phyloP scores from a whole-genome alignment of 257 asterid genomes.

The Linderniella brevidens region DNA sequence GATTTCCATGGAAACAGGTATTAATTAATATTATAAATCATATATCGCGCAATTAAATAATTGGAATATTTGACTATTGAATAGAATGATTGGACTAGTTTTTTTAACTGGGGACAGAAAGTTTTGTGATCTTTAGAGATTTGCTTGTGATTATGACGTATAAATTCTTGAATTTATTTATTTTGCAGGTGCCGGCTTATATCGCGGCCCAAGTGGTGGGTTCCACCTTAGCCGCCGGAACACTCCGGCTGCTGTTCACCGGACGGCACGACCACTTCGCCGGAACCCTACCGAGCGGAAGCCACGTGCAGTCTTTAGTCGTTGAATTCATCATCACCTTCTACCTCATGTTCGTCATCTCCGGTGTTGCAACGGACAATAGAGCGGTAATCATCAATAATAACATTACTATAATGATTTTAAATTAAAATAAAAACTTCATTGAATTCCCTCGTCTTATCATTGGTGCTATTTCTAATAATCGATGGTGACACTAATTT shows the following conservation, averaged over 20 bases:
- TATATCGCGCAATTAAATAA: too few relatives aligned
- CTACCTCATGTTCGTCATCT: conserved; percentile 86
- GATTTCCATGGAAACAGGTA: conserved; percentile 68
- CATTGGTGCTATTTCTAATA: not conserved
- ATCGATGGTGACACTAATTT: too few relatives aligned
- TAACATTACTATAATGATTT: not conserved
- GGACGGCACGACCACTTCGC: conserved; percentile 52
- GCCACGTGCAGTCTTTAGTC: conserved; percentile 42
- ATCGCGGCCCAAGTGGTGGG: conserved; percentile 50
- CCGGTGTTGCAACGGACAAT: conserved; percentile 88
- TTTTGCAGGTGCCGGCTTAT: conserved; percentile 57
- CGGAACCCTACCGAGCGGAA: conserved; percentile 57
- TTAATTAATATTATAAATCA: not conserved
- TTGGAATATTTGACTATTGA: too few relatives aligned
- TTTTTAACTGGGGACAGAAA: too few relatives aligned
- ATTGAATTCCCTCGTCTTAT: not conserved
- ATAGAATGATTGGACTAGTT: too few relatives aligned
- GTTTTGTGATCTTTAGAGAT: not conserved
- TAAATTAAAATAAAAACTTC: not conserved
- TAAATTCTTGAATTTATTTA: not conserved
- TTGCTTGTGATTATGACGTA: not conserved
- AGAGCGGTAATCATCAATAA: conserved; percentile 38
- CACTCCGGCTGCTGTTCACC: conserved; percentile 50
- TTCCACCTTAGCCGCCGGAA: conserved; percentile 63
- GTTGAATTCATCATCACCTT: conserved; percentile 74